phyloP scores from a whole-genome alignment of 2,329 filamentous ascomycete species.

The Trichoderma brevicompactum region DNA sequence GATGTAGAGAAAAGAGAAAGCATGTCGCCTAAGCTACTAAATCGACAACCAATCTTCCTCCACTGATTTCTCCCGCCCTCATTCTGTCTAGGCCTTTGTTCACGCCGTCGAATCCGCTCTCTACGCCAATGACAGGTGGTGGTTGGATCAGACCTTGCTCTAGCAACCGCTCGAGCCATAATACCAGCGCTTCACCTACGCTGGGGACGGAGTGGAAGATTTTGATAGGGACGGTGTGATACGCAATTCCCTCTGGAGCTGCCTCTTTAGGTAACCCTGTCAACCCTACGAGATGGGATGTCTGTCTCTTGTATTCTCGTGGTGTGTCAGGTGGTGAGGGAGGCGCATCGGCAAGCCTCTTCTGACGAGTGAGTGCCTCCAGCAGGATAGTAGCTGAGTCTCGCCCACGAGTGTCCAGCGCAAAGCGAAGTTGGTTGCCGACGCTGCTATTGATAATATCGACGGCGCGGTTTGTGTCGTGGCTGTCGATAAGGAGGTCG shows the following conservation, averaged over 20 bases:
- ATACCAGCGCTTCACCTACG: constrained; percentile 65
- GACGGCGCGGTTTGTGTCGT: constrained; percentile 66
- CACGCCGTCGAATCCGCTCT: constrained; percentile 67
- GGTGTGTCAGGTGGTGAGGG: constrained; percentile 48
- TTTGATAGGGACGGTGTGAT: constrained; percentile 75
- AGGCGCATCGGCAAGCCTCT: constrained; percentile 35
- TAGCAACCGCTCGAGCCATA: constrained; percentile 71
- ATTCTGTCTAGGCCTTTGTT: constrained; percentile 70
- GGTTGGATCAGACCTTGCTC: constrained; percentile 56
- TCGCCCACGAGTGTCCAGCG: constrained; percentile 68
- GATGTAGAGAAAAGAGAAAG: background rate
- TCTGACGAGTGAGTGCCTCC: constrained; percentile 50
- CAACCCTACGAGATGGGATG: constrained; percentile 67
- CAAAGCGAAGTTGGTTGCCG: constrained; percentile 63
- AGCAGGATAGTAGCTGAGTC: constrained; percentile 65
- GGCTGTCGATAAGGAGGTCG: constrained; percentile 69
- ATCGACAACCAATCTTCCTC: constrained; percentile 68
- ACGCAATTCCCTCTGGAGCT: constrained; percentile 49
- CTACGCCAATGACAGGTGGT: constrained; percentile 68
- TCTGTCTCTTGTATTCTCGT: constrained; percentile 32
- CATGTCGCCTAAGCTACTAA: constrained; percentile 22
- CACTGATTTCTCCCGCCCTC: constrained; percentile 67
- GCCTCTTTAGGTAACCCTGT: constrained; percentile 67
- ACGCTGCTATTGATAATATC: constrained; percentile 66
- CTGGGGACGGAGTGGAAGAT: constrained; percentile 70